Base-by-base conservation (phyloP, 176 grass and related monocot genomes). In the Metroxylon sagu region DNA sequence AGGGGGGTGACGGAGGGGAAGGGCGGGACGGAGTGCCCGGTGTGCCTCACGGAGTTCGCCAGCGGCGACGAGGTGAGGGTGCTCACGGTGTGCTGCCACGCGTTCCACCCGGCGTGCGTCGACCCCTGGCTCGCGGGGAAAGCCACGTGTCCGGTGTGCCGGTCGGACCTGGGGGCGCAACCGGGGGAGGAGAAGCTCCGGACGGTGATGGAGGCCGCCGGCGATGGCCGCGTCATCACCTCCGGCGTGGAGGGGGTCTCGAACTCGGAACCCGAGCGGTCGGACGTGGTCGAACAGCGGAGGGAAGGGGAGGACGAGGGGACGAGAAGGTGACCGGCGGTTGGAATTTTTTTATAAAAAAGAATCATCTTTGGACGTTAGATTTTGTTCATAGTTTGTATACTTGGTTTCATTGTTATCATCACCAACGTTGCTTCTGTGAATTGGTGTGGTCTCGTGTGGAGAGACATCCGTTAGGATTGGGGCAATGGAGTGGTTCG, bases 111-210 rank as follows among this genome's bases (percentile, higher is more conserved):
- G 14, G 16, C 73, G 3, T 86, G 87, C 68, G 83, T 91, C 15
- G 83, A 91, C 71, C 79, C 28, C 19, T 91, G 83, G 87, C 78
- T 90, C 49, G 28, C 21, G 49, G 76, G 58, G 0, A 71, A 76
- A 43, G 64, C 83, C 50, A 90, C 83, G 8, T 90, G 83, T 28
- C 87, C 79, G 15, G 64, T 86, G 1, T 86, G 87, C 69, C 87
- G 87, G 25, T 60, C 54, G 26, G 29, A 85, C 23, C 82, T 85
- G 25, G 61, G 43, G 51, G 30, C 72, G 48, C 21, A 18, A 48
- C 48, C 57, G 0, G 52, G 28, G 14, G 17, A 30, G 61, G 43
- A 25, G 18, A 25, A 66, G 12, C 64, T 53, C 19, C 4, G 49
- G 12, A 48, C 62, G 14, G 43, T 65, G 43, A 39, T 15, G 3